Conservation (phyloP, 148 eudicot species). For the Chenopodium berlandieri region DNA sequence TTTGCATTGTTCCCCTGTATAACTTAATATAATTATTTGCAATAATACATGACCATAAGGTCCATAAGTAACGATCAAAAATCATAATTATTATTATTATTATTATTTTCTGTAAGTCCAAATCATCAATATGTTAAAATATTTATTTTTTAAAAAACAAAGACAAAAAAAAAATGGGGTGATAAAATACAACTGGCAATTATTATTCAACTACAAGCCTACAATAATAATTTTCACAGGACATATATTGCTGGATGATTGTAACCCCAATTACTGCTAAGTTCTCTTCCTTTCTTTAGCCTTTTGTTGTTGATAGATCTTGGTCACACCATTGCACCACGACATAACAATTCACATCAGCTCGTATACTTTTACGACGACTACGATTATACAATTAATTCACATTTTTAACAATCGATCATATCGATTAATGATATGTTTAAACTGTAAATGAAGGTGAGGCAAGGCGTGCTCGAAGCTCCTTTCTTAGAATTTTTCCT, state of each 20-base stretch:
- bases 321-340: neutral
- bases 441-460: neutral
- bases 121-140: too few relatives aligned
- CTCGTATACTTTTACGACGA: neutral
- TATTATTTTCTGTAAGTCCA: too few relatives aligned
- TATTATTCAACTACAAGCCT: neutral
- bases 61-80: too few relatives aligned
- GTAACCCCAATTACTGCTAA: too few relatives aligned
- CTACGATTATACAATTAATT: neutral
- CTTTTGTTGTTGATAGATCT: neutral
- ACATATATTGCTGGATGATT: constrained; percentile 9
- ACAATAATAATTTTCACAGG: constrained; percentile 6
- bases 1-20: neutral
- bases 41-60: too few relatives aligned
- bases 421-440: too few relatives aligned
- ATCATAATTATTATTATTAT: too few relatives aligned
- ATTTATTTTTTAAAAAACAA: too few relatives aligned
- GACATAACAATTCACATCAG: neutral
- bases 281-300: neutral
- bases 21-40: neutral
- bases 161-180: neutral
- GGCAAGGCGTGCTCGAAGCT: constrained; percentile 60
- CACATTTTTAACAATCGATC: neutral
- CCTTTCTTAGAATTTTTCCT: constrained; percentile 83
- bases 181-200: neutral